These are phyloP conservation scores for Albatrellus sp. DNA, from an alignment of 1,284 basidiomycete species.

Conservation along the genomic window DNA sequence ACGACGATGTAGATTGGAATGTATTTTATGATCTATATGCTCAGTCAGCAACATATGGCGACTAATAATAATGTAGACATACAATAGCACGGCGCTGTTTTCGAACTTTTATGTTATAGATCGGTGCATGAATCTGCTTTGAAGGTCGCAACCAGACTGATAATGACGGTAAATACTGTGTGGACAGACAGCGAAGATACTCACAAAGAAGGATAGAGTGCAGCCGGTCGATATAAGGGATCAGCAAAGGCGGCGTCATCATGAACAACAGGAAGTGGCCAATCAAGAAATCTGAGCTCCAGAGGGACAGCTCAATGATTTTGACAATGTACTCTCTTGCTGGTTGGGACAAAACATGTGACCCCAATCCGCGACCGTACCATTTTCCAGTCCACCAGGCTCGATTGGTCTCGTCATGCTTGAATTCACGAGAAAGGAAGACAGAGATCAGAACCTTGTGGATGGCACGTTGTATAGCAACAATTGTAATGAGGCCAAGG, in stretches of 20 bases:
- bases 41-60: constrained; percentile 6
- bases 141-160: constrained; percentile 77
- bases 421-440: constrained; percentile 91
- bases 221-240: constrained; percentile 66
- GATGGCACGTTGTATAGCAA: constrained; percentile 80
- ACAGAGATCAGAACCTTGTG: constrained; percentile 89
- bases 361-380: constrained; percentile 86
- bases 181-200: constrained; percentile 19
- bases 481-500: constrained; percentile 77
- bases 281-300: constrained; percentile 65
- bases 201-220: constrained; percentile 69
- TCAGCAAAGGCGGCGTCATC: constrained; percentile 57
- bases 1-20: constrained; percentile 65
- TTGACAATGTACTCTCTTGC: constrained; percentile 84
- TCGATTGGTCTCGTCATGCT: constrained; percentile 93
- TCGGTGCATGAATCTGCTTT: constrained; percentile 86
- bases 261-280: constrained; percentile 63
- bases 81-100: constrained; percentile 82
- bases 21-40: constrained; percentile 56
- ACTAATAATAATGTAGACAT: constrained; percentile 17
- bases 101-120: constrained; percentile 85
- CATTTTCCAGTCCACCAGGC: constrained; percentile 98
- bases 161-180: background rate
- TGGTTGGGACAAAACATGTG: constrained; percentile 81
- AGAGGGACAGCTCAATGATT: constrained; percentile 71